phyloP scores from a whole-genome alignment of 345 rosid species.

The Bruguiera parviflora region DNA sequence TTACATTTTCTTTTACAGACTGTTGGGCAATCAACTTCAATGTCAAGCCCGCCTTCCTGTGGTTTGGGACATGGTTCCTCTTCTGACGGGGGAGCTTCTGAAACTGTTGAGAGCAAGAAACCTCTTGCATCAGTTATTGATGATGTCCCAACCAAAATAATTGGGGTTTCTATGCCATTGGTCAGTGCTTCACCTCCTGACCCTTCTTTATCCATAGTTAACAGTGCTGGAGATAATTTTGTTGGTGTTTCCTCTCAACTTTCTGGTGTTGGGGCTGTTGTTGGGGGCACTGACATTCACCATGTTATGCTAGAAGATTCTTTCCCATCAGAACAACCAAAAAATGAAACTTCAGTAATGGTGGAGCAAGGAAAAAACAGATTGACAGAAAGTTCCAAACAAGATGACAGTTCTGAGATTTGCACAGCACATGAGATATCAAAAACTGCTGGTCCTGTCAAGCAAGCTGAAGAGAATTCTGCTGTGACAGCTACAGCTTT shows the following conservation, averaged over 20 bases:
- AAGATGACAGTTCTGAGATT: slow-evolving; percentile 30
- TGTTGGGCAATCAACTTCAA: slow-evolving; percentile 31
- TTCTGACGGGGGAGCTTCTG: slow-evolving; percentile 31
- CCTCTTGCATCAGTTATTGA: slow-evolving; percentile 19
- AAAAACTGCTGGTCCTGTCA: slow-evolving; percentile 21
- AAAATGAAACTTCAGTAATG: slow-evolving; percentile 22
- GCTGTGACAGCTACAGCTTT: slow-evolving; percentile 7
- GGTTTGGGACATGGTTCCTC: slow-evolving; percentile 32
- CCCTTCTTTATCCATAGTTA: slow-evolving; percentile 29
- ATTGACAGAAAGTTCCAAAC: slow-evolving; percentile 22
- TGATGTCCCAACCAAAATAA: slow-evolving; percentile 28
- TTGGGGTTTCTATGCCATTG: slow-evolving; percentile 22
- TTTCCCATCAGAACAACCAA: slow-evolving; percentile 22
- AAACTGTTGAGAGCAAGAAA: slow-evolving; percentile 28
- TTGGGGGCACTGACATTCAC: neutral
- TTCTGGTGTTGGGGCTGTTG: slow-evolving; percentile 24
- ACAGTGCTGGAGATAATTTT: slow-evolving; percentile 28
- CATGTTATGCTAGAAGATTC: slow-evolving; percentile 23
- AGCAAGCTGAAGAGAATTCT: slow-evolving; percentile 25
- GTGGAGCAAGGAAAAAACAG: slow-evolving; percentile 15
- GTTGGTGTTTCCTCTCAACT: slow-evolving; percentile 28
- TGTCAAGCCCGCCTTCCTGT: slow-evolving; percentile 20
- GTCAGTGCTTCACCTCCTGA: slow-evolving; percentile 25
- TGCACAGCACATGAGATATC: slow-evolving; percentile 25
- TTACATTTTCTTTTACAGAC: slow-evolving; percentile 21